Evolutionary conservation across 177 flowering plant genomes (phyloP).

Genomic region (Vitis hybrid): DNA sequence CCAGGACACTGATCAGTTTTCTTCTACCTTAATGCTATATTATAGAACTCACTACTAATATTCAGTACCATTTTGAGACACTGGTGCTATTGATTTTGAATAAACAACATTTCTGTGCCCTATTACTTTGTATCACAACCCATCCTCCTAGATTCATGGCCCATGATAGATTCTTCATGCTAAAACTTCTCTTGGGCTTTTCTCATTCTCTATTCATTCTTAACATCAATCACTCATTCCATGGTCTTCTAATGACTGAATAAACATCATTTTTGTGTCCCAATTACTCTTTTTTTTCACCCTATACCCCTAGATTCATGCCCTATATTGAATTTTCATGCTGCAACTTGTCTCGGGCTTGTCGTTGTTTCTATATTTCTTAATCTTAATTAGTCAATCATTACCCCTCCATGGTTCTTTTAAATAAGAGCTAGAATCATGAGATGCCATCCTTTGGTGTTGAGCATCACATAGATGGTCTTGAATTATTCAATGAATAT

Average conservation of each 20-base stretch:
- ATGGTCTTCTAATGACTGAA: too few relatives aligned
- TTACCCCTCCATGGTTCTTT: background rate
- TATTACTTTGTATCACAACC: too few relatives aligned
- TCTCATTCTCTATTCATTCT: too few relatives aligned
- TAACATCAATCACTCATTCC: too few relatives aligned
- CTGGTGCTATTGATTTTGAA: too few relatives aligned
- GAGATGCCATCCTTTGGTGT: slow-evolving; percentile 13
- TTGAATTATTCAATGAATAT: background rate
- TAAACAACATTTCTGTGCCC: too few relatives aligned
- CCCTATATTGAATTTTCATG: background rate
- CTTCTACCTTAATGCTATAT: slow-evolving; percentile 2
- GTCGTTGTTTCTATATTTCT: background rate
- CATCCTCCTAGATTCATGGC: too few relatives aligned
- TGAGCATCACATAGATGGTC: too few relatives aligned
- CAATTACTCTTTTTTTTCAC: too few relatives aligned
- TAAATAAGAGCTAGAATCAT: background rate
- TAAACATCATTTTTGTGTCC: too few relatives aligned
- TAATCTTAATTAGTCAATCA: background rate
- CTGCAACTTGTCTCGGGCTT: background rate
- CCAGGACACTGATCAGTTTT: background rate
- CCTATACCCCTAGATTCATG: slow-evolving; percentile 11
- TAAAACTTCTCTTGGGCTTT: too few relatives aligned
- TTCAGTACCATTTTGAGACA: background rate
- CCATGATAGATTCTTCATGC: too few relatives aligned
- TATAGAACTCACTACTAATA: slow-evolving; percentile 6